Evolutionary conservation across 2,329 filamentous ascomycete species (phyloP), one percentile per base, ranked within the genome.

Genomic region (Fusarium mundagurra): DNA sequence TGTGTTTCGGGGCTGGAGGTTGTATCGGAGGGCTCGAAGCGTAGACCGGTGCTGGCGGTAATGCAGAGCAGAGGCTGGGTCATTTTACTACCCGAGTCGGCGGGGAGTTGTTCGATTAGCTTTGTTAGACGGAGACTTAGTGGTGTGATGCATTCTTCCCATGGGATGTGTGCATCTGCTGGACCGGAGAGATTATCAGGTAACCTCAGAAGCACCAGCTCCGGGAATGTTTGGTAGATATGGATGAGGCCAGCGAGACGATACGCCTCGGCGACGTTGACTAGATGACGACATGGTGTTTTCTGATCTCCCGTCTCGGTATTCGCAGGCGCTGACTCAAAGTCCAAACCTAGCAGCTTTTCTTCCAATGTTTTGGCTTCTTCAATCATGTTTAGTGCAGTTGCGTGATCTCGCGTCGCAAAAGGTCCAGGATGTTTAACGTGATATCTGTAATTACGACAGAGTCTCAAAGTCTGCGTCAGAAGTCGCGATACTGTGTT

Each of bases 201-300:
- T 5, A 83, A 64, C 2, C 81, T 76, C 6, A 80, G 50, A 0
- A 79, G 65, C 1, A 81, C 80, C 4, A 83, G 62, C 11, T 83
- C 81, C 0, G 81, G 82, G 8, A 83, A 83, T 0, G 83, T 84
- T 53, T 83, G 80, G 69, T 85, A 84, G 4, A 85, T 80, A 41
- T 84, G 83, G 6, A 84, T 72, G 22, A 85, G 65, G 0, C 83
- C 80, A 1, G 80, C 79, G 0, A 85, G 73, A 3, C 81, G 79
- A 44, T 84, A 84, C 0, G 82, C 83, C 50, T 85, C 83, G 5
- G 82, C 82, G 1, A 82, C 82, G 4, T 78, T 70, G 20, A 79
- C 76, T 4, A 85, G 79, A 59, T 85, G 81, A 0, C 73, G 64
- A 1, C 73, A 72, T 1, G 79, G 80, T 5, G 76, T 74, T 38